phyloP scores from a whole-genome alignment of 305 asterid genomes.

The Fraxinus platypoda region DNA sequence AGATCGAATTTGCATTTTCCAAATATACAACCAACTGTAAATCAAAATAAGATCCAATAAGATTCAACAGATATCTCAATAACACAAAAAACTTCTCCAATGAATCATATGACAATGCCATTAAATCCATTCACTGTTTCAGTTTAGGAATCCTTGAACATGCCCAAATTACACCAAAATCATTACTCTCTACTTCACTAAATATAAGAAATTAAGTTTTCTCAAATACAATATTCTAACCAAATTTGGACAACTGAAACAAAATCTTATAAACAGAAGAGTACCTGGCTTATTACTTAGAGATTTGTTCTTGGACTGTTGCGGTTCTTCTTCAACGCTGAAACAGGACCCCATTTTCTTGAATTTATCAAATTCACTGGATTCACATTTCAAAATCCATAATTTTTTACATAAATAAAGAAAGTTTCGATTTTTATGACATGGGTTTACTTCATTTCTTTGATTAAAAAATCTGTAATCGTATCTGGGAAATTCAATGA shows the following conservation, averaged over 20 bases:
- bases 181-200: conserved; percentile 1
- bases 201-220: background rate
- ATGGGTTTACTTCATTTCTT: background rate
- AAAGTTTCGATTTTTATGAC: conserved; percentile 6
- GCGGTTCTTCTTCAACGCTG: conserved; percentile 42
- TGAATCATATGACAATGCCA: background rate
- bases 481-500: background rate
- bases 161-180: background rate
- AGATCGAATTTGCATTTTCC: conserved; percentile 14
- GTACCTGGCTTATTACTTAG: conserved; percentile 34
- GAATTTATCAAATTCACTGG: conserved; percentile 6
- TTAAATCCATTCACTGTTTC: background rate
- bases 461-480: background rate
- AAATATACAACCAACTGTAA: background rate
- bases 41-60: conserved; percentile 11
- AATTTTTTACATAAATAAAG: background rate
- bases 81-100: background rate
- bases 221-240: conserved; percentile 3
- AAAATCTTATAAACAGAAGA: conserved; percentile 8
- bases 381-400: conserved; percentile 25
- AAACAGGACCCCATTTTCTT: conserved; percentile 45
- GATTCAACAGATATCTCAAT: background rate
- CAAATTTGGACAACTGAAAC: conserved; percentile 13
- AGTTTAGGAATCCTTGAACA: background rate
- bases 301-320: conserved; percentile 31